A percentile compares a stretch with the other conserved stretches of the same genome.
Evolutionary conservation across 495 filamentous ascomycete genomes (phyloP).

Genomic region (Daldinia vernicosa): DNA sequence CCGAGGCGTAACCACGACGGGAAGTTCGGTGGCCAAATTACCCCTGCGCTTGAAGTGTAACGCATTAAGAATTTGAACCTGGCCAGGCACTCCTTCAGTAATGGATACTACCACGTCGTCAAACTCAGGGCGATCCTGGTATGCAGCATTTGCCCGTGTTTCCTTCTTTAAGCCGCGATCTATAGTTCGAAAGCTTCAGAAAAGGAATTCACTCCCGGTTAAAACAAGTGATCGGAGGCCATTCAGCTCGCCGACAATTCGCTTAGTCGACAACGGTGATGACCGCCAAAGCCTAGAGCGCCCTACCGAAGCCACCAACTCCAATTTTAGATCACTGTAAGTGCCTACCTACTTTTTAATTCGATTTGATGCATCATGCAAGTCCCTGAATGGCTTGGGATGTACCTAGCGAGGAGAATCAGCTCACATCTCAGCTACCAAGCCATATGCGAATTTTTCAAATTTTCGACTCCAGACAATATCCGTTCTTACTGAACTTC

Average conservation of each 20-base stretch:
- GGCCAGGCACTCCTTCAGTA: conserved; percentile 32
- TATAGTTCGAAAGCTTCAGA: conserved; percentile 39
- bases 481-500: conserved; percentile 10
- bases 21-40: conserved; percentile 14
- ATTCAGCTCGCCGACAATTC: conserved; percentile 6
- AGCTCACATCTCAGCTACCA: conserved; percentile 19
- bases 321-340: conserved; percentile 42
- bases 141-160: conserved; percentile 18
- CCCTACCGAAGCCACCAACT: conserved; percentile 20
- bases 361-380: conserved; percentile 11
- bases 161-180: conserved; percentile 40
- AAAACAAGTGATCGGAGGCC: conserved; percentile 15
- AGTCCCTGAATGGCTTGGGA: conserved; percentile 2
- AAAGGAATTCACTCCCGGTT: conserved; percentile 34
- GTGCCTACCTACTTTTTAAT: conserved; percentile 28
- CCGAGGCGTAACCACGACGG: conserved; percentile 22
- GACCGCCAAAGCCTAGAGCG: conserved; percentile 5
- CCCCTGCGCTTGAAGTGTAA: conserved; percentile 29
- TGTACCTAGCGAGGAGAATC: neutral
- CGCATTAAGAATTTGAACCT: conserved; percentile 27
- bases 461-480: neutral
- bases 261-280: neutral
- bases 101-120: conserved; percentile 40
- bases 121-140: conserved; percentile 22
- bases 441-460: conserved; percentile 7